These are phyloP conservation scores for Casuarina glauca DNA, from an alignment of 306 rosid genomes.

Conservation along the genomic window DNA sequence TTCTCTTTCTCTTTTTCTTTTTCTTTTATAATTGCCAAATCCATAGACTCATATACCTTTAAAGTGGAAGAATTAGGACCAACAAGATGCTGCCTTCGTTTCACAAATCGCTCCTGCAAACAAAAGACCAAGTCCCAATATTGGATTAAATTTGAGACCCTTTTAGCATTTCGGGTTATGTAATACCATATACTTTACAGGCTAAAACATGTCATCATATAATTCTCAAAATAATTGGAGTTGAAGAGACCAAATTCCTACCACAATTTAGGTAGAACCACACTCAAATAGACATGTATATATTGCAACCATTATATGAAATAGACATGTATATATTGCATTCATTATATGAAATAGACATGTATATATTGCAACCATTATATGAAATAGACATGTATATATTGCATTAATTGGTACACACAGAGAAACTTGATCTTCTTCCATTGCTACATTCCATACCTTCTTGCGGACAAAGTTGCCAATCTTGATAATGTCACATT, in stretches of 20 bases:
- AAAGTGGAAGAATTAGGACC: conserved; percentile 89
- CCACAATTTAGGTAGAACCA: background rate
- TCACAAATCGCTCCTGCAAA: conserved; percentile 83
- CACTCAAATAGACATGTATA: too few species aligned
- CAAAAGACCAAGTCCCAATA: background rate
- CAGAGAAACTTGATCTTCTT: background rate
- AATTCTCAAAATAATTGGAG: too few species aligned
- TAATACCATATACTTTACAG: background rate
- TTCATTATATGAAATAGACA: too few species aligned
- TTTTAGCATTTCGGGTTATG: background rate
- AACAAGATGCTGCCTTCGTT: conserved; percentile 79
- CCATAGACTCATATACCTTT: conserved; percentile 50
- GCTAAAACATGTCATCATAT: background rate
- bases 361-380: too few species aligned
- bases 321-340: too few species aligned
- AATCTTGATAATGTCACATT: conserved; percentile 83
- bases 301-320: too few species aligned
- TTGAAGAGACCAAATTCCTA: too few species aligned
- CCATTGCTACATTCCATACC: conserved; percentile 37
- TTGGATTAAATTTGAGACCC: conserved; percentile 3
- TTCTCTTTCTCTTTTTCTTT: background rate
- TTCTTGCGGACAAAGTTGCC: conserved; percentile 72
- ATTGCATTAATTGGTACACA: background rate
- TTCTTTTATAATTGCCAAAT: background rate
- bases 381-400: too few species aligned